Evolutionary conservation across 192 early-diverging fungal species (phyloP).

Genomic region (Rhizophagus clarus): DNA sequence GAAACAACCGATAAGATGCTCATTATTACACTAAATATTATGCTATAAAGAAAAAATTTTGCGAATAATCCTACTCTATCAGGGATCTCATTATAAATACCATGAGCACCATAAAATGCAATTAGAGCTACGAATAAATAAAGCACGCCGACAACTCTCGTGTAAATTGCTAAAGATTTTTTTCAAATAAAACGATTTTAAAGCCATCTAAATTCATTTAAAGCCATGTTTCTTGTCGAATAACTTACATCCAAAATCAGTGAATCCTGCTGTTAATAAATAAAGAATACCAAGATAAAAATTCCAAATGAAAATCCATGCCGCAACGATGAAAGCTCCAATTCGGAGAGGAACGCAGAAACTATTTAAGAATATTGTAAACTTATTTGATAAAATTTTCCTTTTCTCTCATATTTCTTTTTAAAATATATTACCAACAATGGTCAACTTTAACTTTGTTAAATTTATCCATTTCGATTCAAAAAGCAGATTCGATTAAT

Average conservation of each 20-base stretch:
- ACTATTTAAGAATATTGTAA: not conserved
- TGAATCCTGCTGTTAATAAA: not conserved
- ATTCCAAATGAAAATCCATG: constrained; percentile 9
- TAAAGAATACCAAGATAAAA: not conserved
- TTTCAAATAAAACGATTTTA: not conserved
- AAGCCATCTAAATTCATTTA: not conserved
- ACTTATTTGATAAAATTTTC: no score
- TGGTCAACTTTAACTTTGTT: no score
- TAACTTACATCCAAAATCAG: not conserved
- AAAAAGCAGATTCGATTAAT: no score
- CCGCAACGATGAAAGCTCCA: constrained; percentile 12
- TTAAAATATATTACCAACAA: no score
- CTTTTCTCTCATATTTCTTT: no score
- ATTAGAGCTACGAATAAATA: not conserved
- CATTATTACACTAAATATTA: no score
- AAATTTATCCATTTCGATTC: no score
- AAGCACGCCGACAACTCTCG: not conserved
- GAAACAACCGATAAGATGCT: no score
- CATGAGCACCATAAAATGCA: constrained; percentile 19
- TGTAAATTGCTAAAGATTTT: not conserved
- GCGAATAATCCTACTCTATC: constrained; percentile 1
- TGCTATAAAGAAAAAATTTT: no score
- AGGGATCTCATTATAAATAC: constrained; percentile 15
- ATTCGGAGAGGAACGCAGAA: constrained; percentile 18
- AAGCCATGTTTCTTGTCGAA: no score